Conservation (phyloP, 306 rosid species). For the Senna tora region DNA sequence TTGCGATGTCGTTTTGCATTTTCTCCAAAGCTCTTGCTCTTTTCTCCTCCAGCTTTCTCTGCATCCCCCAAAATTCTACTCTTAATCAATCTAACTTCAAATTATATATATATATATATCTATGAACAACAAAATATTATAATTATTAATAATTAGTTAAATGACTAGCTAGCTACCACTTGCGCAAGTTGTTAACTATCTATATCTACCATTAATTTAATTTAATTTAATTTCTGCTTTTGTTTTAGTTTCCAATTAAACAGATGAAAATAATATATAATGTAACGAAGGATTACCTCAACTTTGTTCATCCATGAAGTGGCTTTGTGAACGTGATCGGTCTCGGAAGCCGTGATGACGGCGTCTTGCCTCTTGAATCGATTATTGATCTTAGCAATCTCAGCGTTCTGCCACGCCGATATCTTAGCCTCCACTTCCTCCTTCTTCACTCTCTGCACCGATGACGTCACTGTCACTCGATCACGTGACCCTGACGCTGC, state of each 20-base stretch:
- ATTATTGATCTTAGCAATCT: slow-evolving; percentile 79
- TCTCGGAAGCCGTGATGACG: slow-evolving; percentile 79
- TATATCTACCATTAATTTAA: no score
- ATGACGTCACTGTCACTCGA: no score
- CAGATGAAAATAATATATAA: no score
- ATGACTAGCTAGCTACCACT: no score
- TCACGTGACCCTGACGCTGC: slow-evolving; percentile 19
- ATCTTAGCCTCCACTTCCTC: slow-evolving; percentile 97
- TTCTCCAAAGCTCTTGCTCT: slow-evolving; percentile 88
- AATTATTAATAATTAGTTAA: no score
- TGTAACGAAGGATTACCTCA: slow-evolving; percentile 55
- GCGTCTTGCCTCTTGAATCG: slow-evolving; percentile 94
- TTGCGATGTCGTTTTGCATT: slow-evolving; percentile 85
- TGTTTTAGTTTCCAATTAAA: not conserved
- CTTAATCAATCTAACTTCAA: no score
- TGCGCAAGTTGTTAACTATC: no score
- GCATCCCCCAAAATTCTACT: no score
- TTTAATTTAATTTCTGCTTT: no score
- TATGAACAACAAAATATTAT: no score
- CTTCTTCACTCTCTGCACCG: slow-evolving; percentile 80
- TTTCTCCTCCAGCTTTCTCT: slow-evolving; percentile 95
- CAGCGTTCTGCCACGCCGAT: slow-evolving; percentile 95
- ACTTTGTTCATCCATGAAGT: slow-evolving; percentile 86
- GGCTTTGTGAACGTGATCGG: slow-evolving; percentile 82
- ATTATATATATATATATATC: no score